Percentiles rank a stretch among this genome's conserved stretches.
These are phyloP conservation scores for Nigrospora sphaerica DNA, from an alignment of 2,329 filamentous ascomycete genomes.

Conservation along the genomic window DNA sequence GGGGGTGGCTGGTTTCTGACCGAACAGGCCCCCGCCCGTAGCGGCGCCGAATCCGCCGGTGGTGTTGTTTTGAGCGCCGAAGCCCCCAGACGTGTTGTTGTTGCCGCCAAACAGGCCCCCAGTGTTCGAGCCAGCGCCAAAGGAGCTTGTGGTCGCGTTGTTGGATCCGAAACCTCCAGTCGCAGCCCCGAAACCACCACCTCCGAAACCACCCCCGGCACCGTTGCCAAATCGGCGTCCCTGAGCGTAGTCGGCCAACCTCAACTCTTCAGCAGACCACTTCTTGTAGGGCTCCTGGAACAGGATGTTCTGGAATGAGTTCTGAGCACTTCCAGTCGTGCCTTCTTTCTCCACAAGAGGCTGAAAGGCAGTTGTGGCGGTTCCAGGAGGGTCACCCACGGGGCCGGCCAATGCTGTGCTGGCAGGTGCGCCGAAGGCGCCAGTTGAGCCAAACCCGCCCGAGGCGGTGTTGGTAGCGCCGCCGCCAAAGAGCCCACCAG, in stretches of 20 bases:
- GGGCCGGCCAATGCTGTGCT: constrained; percentile 40
- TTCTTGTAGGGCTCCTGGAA: constrained; percentile 79
- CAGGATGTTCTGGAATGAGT: constrained; percentile 71
- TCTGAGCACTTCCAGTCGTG: constrained; percentile 41
- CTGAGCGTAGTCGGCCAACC: constrained; percentile 81
- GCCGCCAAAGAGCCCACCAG: constrained; percentile 40
- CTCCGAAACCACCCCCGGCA: constrained; percentile 59
- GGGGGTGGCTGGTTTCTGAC: constrained; percentile 22
- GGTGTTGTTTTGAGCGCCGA: constrained; percentile 17
- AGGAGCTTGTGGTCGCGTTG: constrained; percentile 12
- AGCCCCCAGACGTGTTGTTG: constrained; percentile 10
- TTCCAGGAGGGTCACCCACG: constrained; percentile 58
- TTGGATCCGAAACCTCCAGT: constrained; percentile 5
- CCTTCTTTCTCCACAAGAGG: constrained; percentile 67
- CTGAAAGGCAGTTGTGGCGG: constrained; percentile 60
- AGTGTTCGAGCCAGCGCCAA: constrained; percentile 16
- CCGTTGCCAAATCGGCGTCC: constrained; percentile 78
- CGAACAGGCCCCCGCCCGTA: constrained; percentile 29
- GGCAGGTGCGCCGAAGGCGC: constrained; percentile 34
- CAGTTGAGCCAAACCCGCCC: constrained; percentile 27
- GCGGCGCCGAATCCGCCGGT: constrained; percentile 18
- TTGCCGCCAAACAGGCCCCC: constrained; percentile 21
- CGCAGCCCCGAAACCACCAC: constrained; percentile 1
- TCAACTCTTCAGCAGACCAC: constrained; percentile 81
- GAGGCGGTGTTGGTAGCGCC: constrained; percentile 17